Evolutionary conservation across 306 rosid genomes (phyloP).

Genomic region (Mimosa pudica): DNA sequence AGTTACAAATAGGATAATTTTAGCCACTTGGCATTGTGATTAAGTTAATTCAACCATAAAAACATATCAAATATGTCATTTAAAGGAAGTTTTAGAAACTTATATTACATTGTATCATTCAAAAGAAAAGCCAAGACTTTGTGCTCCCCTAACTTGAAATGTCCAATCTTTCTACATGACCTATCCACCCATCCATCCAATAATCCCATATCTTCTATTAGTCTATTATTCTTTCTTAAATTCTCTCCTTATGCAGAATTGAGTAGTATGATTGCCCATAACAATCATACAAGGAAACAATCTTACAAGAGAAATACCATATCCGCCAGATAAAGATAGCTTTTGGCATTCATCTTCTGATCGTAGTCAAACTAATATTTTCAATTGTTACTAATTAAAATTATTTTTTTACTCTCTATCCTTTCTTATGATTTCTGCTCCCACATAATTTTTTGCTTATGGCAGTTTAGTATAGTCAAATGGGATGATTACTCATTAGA

Average conservation of each 20-base stretch:
- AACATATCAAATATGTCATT: too few relatives aligned
- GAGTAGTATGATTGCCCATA: background rate
- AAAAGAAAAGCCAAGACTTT: background rate
- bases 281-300: background rate
- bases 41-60: background rate
- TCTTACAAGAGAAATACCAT: background rate
- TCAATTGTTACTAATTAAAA: background rate
- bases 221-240: background rate
- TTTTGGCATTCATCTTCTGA: background rate
- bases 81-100: too few relatives aligned
- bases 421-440: too few relatives aligned
- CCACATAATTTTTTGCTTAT: background rate
- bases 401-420: background rate
- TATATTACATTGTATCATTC: too few relatives aligned
- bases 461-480: background rate
- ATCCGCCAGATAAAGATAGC: background rate
- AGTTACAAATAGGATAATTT: constrained; percentile 25
- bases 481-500: background rate
- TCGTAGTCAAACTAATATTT: background rate
- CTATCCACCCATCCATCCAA: background rate
- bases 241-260: background rate
- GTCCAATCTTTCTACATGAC: background rate
- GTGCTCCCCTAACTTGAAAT: background rate
- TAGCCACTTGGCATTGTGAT: constrained; percentile 17
- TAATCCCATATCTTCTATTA: background rate